These are phyloP conservation scores for Euphorbia peplus DNA, from an alignment of 345 rosid species.

Conservation along the genomic window DNA sequence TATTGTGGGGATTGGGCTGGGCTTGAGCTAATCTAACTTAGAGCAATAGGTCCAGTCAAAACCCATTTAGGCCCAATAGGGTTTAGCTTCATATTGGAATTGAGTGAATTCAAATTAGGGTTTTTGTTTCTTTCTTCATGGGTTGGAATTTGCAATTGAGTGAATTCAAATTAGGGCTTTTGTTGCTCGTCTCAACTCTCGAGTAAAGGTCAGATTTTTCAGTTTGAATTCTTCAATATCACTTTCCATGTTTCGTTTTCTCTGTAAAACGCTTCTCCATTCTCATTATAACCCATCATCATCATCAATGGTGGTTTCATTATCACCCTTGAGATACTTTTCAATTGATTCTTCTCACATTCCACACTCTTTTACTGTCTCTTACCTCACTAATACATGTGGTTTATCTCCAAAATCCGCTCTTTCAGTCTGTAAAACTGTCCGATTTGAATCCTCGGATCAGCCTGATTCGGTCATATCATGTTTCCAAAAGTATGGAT, in stretches of 20 bases:
- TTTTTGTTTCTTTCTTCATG: too few species aligned
- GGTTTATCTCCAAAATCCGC: conserved; percentile 38
- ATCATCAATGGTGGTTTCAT: background rate
- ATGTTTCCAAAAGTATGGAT: conserved; percentile 23
- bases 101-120: too few species aligned
- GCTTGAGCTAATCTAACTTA: too few species aligned
- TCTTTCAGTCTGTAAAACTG: conserved; percentile 3
- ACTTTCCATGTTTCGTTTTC: background rate
- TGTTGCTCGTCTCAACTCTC: background rate
- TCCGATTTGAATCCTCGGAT: conserved; percentile 17
- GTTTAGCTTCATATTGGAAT: too few species aligned
- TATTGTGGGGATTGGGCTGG: too few species aligned
- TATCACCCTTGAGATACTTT: background rate
- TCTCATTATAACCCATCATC: background rate
- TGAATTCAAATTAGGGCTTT: background rate
- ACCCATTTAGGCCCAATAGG: too few species aligned
- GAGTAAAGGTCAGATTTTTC: background rate
- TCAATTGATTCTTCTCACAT: conserved; percentile 4
- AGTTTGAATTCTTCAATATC: background rate
- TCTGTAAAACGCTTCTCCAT: background rate
- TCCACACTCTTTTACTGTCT: conserved; percentile 24
- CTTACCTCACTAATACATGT: conserved; percentile 32
- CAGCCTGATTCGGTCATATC: conserved; percentile 22
- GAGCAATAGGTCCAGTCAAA: too few species aligned
- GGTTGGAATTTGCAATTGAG: background rate